Evolutionary conservation across 2,329 filamentous ascomycete species (phyloP).

Genomic region (Pezicula carpinea): DNA sequence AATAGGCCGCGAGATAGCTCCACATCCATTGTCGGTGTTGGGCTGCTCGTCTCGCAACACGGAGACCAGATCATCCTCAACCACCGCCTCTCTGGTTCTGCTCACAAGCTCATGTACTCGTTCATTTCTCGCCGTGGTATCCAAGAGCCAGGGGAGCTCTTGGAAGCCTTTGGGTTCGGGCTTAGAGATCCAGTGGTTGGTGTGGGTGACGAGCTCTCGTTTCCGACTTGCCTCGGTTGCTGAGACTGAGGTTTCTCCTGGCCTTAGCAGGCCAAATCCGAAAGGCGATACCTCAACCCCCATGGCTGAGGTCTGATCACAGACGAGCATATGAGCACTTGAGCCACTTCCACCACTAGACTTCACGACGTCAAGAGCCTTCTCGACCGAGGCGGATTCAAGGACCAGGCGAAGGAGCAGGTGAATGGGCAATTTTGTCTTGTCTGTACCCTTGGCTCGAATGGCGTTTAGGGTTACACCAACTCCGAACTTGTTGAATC

Average conservation of each 20-base stretch:
- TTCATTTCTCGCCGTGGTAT: background rate
- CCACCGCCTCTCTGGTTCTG: background rate
- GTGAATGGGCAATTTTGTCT: conserved; percentile 45
- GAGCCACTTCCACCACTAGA: background rate
- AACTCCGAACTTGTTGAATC: conserved; percentile 46
- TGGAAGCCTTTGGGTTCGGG: background rate
- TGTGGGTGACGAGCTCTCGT: background rate
- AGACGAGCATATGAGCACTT: background rate
- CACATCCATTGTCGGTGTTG: background rate
- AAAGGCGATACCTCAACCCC: background rate
- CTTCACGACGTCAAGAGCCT: background rate
- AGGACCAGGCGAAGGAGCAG: conserved; percentile 46
- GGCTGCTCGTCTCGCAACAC: background rate
- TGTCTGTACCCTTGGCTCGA: conserved; percentile 40
- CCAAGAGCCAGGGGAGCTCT: background rate
- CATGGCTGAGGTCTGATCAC: background rate
- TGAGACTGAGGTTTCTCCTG: background rate
- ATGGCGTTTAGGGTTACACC: conserved; percentile 52
- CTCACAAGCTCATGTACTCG: background rate
- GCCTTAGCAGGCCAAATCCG: background rate
- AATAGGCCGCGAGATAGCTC: background rate
- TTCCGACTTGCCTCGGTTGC: background rate
- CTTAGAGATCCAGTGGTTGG: background rate
- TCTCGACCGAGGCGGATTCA: conserved; percentile 30
- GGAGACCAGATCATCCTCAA: background rate